These are phyloP conservation scores for Carpinus fangiana DNA, from an alignment of 306 rosid genomes.

Conservation along the genomic window DNA sequence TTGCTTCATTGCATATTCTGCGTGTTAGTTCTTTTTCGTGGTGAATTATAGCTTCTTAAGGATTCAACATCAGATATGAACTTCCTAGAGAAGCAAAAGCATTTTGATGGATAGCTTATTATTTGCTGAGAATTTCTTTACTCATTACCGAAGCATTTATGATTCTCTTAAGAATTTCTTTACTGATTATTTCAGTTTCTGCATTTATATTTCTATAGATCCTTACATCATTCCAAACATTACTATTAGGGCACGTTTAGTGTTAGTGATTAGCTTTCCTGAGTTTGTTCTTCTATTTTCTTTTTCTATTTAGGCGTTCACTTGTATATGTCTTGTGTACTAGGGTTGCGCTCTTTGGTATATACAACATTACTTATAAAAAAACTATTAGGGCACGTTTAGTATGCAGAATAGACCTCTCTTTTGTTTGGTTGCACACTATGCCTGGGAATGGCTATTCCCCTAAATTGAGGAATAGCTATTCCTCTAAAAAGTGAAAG, in stretches of 20 bases:
- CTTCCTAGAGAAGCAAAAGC: not conserved
- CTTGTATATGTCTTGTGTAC: no score
- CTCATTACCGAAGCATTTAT: not conserved
- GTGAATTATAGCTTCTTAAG: not conserved
- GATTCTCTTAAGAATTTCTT: not conserved
- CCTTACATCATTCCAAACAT: not conserved
- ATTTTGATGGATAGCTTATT: not conserved
- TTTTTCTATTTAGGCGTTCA: no score
- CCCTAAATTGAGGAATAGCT: no score
- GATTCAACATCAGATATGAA: not conserved
- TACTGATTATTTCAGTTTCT: not conserved
- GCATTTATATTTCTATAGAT: constrained; percentile 7
- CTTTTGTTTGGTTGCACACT: no score
- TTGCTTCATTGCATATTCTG: not conserved
- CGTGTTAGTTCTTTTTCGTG: not conserved
- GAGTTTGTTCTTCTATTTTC: no score
- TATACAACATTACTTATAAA: no score
- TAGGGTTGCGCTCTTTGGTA: no score
- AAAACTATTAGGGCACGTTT: not conserved
- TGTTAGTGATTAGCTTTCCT: no score
- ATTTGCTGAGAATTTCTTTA: constrained; percentile 18
- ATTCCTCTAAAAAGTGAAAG: no score
- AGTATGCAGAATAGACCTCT: no score
- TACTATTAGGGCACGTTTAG: not conserved
- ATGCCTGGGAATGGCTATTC: no score